Evolutionary conservation across 1,139 yeast genomes (phyloP), one percentile per base, ranked within the genome.

Genomic region (Waltiozyma sp.): DNA sequence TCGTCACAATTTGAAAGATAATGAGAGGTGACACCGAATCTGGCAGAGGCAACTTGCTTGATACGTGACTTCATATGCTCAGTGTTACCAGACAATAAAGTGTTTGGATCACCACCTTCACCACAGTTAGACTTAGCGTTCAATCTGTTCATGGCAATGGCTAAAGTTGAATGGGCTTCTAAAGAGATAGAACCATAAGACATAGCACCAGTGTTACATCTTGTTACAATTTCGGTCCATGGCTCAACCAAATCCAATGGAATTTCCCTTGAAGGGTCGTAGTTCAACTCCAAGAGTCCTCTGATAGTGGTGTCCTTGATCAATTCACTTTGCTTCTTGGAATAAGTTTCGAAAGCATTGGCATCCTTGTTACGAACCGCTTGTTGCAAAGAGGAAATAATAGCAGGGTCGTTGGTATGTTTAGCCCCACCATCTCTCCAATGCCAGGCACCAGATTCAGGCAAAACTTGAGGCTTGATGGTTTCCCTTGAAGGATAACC

Each of bases 341-440:
- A 77, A 62, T 91, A 91, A 40, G 88, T 83, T 21, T 83, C 94
- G 65, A 88, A 91, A 1, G 97, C 96, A 59, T 74, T 75, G 63
- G 88, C 95, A 62, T 89, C 89, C 68, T 89, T 89, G 73, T 89
- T 89, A 61, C 95, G 78, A 43, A 91, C 98, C 16, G 97, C 96
- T 63, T 91, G 97, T 66, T 91, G 97, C 61, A 91, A 75, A 48
- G 86, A 80, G 28, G 97, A 96, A 65, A 91, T 84, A 21, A 96
- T 96, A 38, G 86, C 75, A 21, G 98, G 98, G 51, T 87, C 94
- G 62, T 91, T 91, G 51, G 91, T 77, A 63, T 91, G 97, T 42
- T 91, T 80, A 57, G 87, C 95, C 53, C 97, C 98, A 61, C 97
- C 97, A 61, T 91, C 97, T 70, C 98, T 81, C 95, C 96, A 91